Base-by-base conservation (phyloP, 2,329 filamentous ascomycete species). In the Talaromyces sp. region DNA sequence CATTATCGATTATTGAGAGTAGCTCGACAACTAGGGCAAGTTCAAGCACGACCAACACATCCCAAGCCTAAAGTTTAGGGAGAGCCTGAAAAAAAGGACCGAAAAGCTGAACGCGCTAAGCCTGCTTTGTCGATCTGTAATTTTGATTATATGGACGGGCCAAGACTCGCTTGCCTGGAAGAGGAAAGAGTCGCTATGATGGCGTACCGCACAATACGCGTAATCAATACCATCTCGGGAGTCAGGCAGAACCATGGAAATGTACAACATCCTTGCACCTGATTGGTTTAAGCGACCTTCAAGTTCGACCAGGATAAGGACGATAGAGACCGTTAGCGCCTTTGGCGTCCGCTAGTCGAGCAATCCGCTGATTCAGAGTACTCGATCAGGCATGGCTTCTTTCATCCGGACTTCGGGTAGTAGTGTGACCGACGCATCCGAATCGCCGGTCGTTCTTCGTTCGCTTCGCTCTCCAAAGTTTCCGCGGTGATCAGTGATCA, bases 51-150 rank as follows among this genome's bases (percentile, higher is more conserved):
- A 39, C 54, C 31, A 57, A 25, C 54, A 22, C 22, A 8, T 37
- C 35, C 35, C 35, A 27, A 27, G 19, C 39, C 54, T 22, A 57
- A 37, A 33, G 33, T 56, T 22, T 3, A 50, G 25, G 13, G 25
- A 27, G 25, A 50, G n/a, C 47, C 19, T 33, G 27, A 33, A 52
- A 50, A 50, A 52, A 33, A 19, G 27, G 25, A 52, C 25, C 49
- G 39, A 19, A 41, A 17, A 45, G 22, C 56, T 59, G 56, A 59
- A 33, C 4, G 37, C 5, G 31, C 25, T 62, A 62, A 43, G 35
- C 54, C 62, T 64, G 62, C 62, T 64, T 61, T 31, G 56, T 64
- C 54, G 54, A 60, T 64, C 47, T 25, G 43, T 27, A 64, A 64
- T 45, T 31, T 59, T 8, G 37, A 10, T 45, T 43, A 6, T 43